Evolutionary conservation across 176 grass and related monocot genomes (phyloP), one percentile per base, ranked within the genome.

Genomic region (Urochloa ruziziensis): DNA sequence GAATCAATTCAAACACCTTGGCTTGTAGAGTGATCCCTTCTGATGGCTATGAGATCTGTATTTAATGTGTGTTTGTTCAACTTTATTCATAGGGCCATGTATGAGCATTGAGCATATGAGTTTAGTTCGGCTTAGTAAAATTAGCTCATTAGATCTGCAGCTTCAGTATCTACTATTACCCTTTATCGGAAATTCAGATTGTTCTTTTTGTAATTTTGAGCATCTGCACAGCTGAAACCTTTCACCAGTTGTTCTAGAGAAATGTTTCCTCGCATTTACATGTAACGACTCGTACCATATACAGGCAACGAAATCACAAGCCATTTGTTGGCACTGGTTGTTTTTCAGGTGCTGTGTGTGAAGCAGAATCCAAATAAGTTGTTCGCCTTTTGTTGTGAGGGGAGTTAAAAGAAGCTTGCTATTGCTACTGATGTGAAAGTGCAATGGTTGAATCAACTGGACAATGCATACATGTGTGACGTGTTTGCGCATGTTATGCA

Each of bases 1-100:
- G 70, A 90, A 87, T 88, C 94, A 44, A 82, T 88, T 79, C 89
- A 92, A 67, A 81, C 89, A 88, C 85, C 82, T 56, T 97, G 94
- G 94, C 89, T 97, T 74, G 81, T 62, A 79, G 94, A 97, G 81
- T 94, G 78, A 88, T 74, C 19, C 70, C 48, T n/a, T 21, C 24
- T 52, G 32, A 62, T 80, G 23, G 12, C 18, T 32, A 62, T 43
- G 71, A 80, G 25, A 80, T 32, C 33, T 1, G 14, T 21, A 44
- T 62, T 14, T 3, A 74, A 7, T 58, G 21, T 58, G 56, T 79
- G n/a, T 32, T 78, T 67, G 21, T 64, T 63, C 28, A 35, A 63
- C 52, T 76, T 66, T 47, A 76, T 67, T 77, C 4, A 51, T 76
- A 24, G 43, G 17, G 60, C 47, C 35, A 67, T 67, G 16, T 67